A percentile compares a stretch with the other conserved stretches of the same genome.
These are phyloP conservation scores for Cupressus sempervirens DNA, from an alignment of 75 land plant species.

Conservation along the genomic window DNA sequence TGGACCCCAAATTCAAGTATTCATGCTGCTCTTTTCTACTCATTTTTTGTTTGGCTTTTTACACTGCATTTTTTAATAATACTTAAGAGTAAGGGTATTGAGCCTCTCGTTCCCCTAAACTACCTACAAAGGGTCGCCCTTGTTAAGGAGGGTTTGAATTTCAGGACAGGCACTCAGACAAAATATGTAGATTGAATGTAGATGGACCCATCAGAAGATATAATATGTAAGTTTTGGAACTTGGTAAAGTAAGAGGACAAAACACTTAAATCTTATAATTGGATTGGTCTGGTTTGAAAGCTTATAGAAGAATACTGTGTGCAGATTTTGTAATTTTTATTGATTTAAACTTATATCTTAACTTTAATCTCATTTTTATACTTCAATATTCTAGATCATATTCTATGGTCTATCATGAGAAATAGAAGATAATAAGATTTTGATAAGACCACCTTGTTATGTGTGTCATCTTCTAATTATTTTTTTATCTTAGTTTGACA, in stretches of 20 bases:
- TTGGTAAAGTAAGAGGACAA: background rate
- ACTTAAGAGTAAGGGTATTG: background rate
- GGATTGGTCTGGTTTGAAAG: too few relatives aligned
- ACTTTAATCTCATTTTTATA: too few relatives aligned
- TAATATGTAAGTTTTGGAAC: background rate
- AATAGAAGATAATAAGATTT: too few relatives aligned
- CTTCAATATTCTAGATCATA: too few relatives aligned
- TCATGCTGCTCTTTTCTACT: background rate
- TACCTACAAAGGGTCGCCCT: background rate
- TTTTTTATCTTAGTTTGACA: too few relatives aligned
- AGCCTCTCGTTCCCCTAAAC: background rate
- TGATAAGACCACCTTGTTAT: too few relatives aligned
- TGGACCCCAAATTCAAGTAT: constrained; percentile 78
- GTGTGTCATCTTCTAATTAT: too few relatives aligned
- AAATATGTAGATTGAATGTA: background rate
- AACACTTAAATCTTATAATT: too few relatives aligned
- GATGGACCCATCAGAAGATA: background rate
- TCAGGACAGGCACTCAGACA: background rate
- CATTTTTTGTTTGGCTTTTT: background rate
- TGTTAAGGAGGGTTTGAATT: background rate
- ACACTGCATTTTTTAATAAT: background rate
- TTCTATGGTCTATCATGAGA: too few relatives aligned
- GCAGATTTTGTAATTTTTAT: too few relatives aligned
- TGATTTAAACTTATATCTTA: too few relatives aligned
- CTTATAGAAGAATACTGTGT: too few relatives aligned